Percentiles rank a stretch among this genome's conserved stretches.
phyloP scores from a whole-genome alignment of 1,284 basidiomycete species.

The Apiotrichum siamense region DNA sequence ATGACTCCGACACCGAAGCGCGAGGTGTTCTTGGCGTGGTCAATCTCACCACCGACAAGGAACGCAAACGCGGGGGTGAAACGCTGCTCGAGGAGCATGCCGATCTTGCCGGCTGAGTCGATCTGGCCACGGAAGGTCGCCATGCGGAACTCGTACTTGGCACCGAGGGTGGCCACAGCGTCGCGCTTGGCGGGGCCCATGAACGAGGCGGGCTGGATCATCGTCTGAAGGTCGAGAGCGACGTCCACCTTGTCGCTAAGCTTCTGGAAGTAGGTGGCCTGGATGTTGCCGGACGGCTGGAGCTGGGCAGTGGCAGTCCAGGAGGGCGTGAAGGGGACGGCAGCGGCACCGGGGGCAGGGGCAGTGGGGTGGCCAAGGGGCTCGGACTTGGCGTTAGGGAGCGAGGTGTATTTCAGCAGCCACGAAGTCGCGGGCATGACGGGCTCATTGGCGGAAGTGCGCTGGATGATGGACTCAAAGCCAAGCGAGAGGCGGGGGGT shows the following conservation, averaged over 20 bases:
- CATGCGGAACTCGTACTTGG: conserved; percentile 94
- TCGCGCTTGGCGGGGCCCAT: conserved; percentile 64
- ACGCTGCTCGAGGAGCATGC: conserved; percentile 89
- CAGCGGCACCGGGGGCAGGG: conserved; percentile 30
- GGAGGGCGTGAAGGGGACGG: conserved; percentile 50
- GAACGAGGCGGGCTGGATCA: conserved; percentile 59
- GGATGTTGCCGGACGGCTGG: conserved; percentile 75
- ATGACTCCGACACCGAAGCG: conserved; percentile 95
- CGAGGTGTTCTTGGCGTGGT: conserved; percentile 93
- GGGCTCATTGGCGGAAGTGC: conserved; percentile 60
- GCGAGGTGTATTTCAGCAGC: conserved; percentile 76
- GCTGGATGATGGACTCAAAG: conserved; percentile 80
- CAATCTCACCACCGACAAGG: conserved; percentile 92
- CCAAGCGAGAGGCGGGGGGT: conserved; percentile 87
- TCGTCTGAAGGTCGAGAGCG: conserved; percentile 85
- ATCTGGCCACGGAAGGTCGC: conserved; percentile 88
- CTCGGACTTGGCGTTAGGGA: conserved; percentile 33
- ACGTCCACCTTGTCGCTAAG: conserved; percentile 96
- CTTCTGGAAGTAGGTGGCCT: conserved; percentile 95
- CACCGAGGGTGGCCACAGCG: conserved; percentile 84
- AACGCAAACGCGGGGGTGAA: conserved; percentile 94
- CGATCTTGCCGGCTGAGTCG: conserved; percentile 88
- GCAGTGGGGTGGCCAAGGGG: conserved; percentile 6
- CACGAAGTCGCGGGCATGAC: conserved; percentile 75
- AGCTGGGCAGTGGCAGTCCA: conserved; percentile 93